Conservation (phyloP, 2,329 filamentous ascomycete genomes). For the Colletotrichum sp. region DNA sequence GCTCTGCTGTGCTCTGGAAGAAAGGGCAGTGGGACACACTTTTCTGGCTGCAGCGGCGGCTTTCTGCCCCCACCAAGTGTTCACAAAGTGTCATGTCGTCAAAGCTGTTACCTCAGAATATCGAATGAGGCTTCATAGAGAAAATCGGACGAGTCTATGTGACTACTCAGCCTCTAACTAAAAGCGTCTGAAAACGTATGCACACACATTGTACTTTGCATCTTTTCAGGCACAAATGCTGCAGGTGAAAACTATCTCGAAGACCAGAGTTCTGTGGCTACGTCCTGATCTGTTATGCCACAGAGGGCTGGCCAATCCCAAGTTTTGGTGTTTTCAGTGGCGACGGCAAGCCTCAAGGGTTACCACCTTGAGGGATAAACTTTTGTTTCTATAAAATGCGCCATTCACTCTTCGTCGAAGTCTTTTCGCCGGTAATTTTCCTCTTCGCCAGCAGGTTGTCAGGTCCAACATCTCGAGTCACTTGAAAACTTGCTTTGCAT, state of each 20-base stretch:
- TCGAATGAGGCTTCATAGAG: not conserved
- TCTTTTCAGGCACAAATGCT: not conserved
- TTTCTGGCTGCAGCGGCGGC: not conserved
- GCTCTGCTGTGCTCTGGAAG: not conserved
- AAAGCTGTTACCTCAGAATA: rapidly evolving
- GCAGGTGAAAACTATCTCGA: not conserved
- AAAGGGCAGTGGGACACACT: not conserved
- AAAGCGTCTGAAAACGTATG: not conserved
- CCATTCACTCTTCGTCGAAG: not conserved
- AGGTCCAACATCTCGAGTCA: not conserved
- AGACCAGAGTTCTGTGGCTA: not conserved
- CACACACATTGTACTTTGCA: not conserved
- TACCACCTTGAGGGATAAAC: not conserved
- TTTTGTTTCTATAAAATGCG: not conserved
- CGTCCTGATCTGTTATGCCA: not conserved
- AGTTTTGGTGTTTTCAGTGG: not conserved
- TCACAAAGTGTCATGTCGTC: rapidly evolving
- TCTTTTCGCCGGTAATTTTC: not conserved
- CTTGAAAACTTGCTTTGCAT: rapidly evolving
- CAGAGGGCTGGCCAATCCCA: not conserved
- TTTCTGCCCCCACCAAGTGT: not conserved
- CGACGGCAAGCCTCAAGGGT: not conserved
- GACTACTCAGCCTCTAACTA: not conserved
- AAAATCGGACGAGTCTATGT: not conserved
- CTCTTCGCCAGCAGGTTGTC: not conserved